Conservation (phyloP, 2,329 filamentous ascomycete species). For the Cercospora sp. region DNA sequence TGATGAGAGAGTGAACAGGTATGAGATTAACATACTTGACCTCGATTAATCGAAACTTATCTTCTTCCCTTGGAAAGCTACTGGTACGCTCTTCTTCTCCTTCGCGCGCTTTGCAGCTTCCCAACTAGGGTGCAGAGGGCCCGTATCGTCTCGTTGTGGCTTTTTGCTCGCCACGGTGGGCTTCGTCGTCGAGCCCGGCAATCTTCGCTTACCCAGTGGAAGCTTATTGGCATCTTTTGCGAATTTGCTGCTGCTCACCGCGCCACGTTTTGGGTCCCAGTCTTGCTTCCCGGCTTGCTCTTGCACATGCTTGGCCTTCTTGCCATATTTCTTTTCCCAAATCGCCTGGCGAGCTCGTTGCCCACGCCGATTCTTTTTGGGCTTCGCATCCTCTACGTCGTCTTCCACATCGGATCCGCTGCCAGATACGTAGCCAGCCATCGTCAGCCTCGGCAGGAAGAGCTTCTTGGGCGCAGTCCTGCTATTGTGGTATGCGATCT, state of each 20-base stretch:
- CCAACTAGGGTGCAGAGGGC: slow-evolving; percentile 64
- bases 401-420: slow-evolving; percentile 71
- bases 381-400: slow-evolving; percentile 50
- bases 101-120: slow-evolving; percentile 63
- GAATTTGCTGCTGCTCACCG: slow-evolving; percentile 37
- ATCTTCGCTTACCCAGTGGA: slow-evolving; percentile 18
- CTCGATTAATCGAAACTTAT: slow-evolving; percentile 59
- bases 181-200: slow-evolving; percentile 18
- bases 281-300: slow-evolving; percentile 52
- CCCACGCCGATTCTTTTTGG: slow-evolving; percentile 72
- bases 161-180: slow-evolving; percentile 30
- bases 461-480: slow-evolving; percentile 49
- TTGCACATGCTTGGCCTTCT: slow-evolving; percentile 66
- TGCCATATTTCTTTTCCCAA: slow-evolving; percentile 77
- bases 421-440: slow-evolving; percentile 76
- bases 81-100: slow-evolving; percentile 49
- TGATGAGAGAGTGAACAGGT: background rate
- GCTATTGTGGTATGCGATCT: slow-evolving; percentile 25
- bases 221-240: slow-evolving; percentile 25
- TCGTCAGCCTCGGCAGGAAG: slow-evolving; percentile 73
- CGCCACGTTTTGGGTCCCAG: slow-evolving; percentile 61
- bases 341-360: slow-evolving; percentile 77
- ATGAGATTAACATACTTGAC: background rate
- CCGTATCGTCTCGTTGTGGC: slow-evolving; percentile 48
- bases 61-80: slow-evolving; percentile 59